Conservation (phyloP, 2,329 filamentous ascomycete genomes). For the Colletotrichum kahawae region DNA sequence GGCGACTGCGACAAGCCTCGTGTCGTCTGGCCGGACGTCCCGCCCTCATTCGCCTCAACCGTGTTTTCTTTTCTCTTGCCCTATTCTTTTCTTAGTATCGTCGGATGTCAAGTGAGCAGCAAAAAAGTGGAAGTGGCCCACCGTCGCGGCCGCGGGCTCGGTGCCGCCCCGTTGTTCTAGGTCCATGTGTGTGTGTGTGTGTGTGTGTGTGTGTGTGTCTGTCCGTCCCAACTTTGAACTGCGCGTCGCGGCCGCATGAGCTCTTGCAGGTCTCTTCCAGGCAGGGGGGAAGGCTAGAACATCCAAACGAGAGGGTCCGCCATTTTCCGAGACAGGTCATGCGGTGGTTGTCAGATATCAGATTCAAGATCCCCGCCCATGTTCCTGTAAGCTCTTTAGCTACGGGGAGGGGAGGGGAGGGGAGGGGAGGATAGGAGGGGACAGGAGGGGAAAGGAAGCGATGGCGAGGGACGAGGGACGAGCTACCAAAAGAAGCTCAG, state of each 20-base stretch:
- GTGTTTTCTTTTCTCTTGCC: not conserved
- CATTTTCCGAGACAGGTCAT: slow-evolving; percentile 17
- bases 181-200: not conserved
- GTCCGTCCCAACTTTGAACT: not conserved
- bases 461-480: not conserved
- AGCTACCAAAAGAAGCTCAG: not conserved
- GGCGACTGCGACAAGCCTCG: not conserved
- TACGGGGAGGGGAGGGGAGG: not conserved
- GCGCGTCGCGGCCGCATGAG: not conserved
- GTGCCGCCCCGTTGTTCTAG: not conserved
- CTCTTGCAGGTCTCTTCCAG: not conserved
- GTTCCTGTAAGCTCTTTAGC: not conserved
- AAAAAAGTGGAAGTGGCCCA: not conserved
- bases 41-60: not conserved
- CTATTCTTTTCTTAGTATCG: not conserved
- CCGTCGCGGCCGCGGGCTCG: not conserved
- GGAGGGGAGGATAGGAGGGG: not conserved
- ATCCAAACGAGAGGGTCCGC: not conserved
- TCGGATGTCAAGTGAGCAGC: not conserved
- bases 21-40: not conserved
- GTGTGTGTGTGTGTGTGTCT: not conserved
- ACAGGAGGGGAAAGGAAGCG: not conserved
- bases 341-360: slow-evolving; percentile 3
- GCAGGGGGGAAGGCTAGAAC: slow-evolving; percentile 4
- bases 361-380: not conserved